A percentile compares a stretch with the other conserved stretches of the same genome.
Evolutionary conservation across 2,329 filamentous ascomycete genomes (phyloP).

Genomic region (Paraphoma chrysanthemicola): DNA sequence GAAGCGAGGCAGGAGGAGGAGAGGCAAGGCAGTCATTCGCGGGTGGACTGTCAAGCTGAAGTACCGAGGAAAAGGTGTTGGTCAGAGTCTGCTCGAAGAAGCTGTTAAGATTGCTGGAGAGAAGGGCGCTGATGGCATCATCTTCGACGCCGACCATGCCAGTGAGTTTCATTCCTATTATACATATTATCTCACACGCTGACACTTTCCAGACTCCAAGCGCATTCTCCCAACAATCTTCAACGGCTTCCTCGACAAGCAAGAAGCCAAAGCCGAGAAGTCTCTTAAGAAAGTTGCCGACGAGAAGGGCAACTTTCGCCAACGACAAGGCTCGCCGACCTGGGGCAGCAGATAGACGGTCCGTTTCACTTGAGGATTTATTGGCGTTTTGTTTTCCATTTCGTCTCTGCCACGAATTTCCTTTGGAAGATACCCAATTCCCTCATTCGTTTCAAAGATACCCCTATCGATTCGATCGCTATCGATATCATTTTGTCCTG

Average conservation of each 20-base stretch:
- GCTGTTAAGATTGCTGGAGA: slow-evolving; percentile 73
- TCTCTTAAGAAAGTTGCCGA: slow-evolving; percentile 47
- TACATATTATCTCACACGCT: slow-evolving; percentile 10
- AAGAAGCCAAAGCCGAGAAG: slow-evolving; percentile 44
- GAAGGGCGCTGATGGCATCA: slow-evolving; percentile 72
- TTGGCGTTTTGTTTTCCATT: slow-evolving; percentile 15
- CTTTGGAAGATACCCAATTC: slow-evolving; percentile 33
- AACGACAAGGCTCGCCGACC: slow-evolving; percentile 44
- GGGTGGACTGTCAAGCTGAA: slow-evolving; percentile 80
- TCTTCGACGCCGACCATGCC: slow-evolving; percentile 79
- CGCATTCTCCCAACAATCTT: slow-evolving; percentile 43
- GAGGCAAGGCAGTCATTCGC: slow-evolving; percentile 74
- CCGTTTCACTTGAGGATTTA: background rate
- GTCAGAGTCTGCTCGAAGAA: slow-evolving; percentile 74
- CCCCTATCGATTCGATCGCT: slow-evolving; percentile 18
- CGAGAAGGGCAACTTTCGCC: slow-evolving; percentile 48
- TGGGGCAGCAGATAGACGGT: slow-evolving; percentile 44
- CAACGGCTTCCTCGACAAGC: slow-evolving; percentile 44
- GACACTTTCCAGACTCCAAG: slow-evolving; percentile 37
- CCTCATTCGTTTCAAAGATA: slow-evolving; percentile 12
- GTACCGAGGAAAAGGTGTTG: slow-evolving; percentile 76
- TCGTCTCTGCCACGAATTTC: slow-evolving; percentile 15
- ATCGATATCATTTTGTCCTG: slow-evolving; percentile 10
- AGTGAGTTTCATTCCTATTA: slow-evolving; percentile 60
- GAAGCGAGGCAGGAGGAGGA: slow-evolving; percentile 56